Percentiles rank a stretch among this genome's conserved stretches.
Conservation (phyloP, 305 asterid species). For the Rubia tinctorum region DNA sequence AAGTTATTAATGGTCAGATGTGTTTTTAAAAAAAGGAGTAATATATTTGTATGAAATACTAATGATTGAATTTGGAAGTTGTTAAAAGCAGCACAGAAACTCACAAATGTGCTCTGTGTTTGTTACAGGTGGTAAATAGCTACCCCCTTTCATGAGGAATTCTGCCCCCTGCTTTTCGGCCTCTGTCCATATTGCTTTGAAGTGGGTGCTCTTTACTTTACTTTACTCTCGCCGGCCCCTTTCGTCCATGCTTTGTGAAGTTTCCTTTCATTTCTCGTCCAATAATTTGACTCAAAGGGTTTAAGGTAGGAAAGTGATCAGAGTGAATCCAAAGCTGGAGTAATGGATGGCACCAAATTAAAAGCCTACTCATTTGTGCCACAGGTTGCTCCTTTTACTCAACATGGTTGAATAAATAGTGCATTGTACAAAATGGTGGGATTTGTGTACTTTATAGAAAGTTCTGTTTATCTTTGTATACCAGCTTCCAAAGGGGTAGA, state of each 20-base stretch:
- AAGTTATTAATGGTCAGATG: too few species aligned
- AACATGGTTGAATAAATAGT: not conserved
- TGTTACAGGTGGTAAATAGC: slow-evolving; percentile 4
- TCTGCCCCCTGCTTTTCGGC: not conserved
- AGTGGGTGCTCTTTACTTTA: not conserved
- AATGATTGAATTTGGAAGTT: too few species aligned
- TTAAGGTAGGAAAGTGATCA: not conserved
- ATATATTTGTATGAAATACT: too few species aligned
- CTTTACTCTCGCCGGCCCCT: not conserved
- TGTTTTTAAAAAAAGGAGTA: too few species aligned
- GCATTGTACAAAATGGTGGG: not conserved
- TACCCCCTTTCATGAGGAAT: not conserved
- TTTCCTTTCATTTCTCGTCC: not conserved
- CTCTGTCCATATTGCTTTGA: not conserved
- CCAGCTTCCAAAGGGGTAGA: not conserved
- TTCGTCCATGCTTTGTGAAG: not conserved
- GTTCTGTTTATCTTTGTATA: not conserved
- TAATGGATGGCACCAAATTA: not conserved
- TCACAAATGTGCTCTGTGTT: not conserved
- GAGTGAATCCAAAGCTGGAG: not conserved
- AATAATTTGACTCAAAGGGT: not conserved
- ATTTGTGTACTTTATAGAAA: not conserved
- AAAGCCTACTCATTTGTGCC: not conserved
- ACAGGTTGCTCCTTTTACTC: not conserved
- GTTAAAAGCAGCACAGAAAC: not conserved